Evolutionary conservation across 148 eudicot species (phyloP), one percentile per base, ranked within the genome.

Genomic region (Persicaria maculosa): DNA sequence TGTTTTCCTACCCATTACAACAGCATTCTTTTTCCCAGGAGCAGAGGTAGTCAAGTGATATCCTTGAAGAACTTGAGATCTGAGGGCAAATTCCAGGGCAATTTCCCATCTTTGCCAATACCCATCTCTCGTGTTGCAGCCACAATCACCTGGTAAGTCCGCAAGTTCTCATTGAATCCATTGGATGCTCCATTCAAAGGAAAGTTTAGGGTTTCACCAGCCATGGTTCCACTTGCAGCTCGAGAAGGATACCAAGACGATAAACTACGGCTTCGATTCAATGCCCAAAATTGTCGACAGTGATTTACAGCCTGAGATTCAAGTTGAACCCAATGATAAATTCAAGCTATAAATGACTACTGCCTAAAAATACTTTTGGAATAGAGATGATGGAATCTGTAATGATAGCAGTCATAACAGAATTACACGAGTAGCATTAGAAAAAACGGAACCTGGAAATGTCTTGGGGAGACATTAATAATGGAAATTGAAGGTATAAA

Each of bases 1-100:
- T 44, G 99, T 95, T 85, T 95, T 95, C 77, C 99, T 92, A 17
- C 97, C 99, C 99, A 95, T 95, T 31, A 95, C 76, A 47, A 92
- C 91, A 31, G 97, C 99, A 84, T 95, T 95, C 82, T 79, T 92
- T 77, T 89, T 95, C 47, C 72, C 81, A 46, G 92, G 87, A 74
- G 88, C 91, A 46, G 86, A 81, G 46, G 97, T 89, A 11, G 78
- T 80, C 73, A 76, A 45, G 99, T 95, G 53, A 95, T 74, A 76
- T 92, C 90, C 83, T 90, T 92, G 81, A 95, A 92, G 78, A 86
- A 84, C 72, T 92, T 90, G 53, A 92, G 86, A 73, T 95, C 97
- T 64, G 90, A 81, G 2, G 97, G 96, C 84, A 95, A 86, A 43
- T 67, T 92, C 99, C 99, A 95, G 1, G 99, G 99, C 80, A 95